Conservation (phyloP, 2,329 filamentous ascomycete genomes). For the Fusarium sp. region DNA sequence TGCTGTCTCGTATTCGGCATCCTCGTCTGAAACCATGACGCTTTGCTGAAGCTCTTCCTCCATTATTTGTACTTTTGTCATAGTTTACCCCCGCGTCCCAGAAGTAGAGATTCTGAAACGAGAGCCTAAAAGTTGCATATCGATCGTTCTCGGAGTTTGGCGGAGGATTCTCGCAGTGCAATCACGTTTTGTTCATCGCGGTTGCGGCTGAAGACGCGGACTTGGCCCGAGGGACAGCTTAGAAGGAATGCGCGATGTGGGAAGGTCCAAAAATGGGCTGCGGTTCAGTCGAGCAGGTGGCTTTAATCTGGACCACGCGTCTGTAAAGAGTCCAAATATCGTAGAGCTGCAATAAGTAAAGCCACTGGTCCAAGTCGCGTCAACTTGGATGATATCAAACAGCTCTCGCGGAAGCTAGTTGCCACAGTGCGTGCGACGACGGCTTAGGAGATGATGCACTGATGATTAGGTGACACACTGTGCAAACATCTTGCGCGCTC, state of each 20-base stretch:
- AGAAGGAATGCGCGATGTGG: constrained; percentile 10
- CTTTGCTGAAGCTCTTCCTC: constrained; percentile 71
- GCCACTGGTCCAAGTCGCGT: constrained; percentile 44
- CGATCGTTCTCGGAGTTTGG: constrained; percentile 41
- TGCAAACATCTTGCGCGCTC: not conserved
- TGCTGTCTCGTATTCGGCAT: constrained; percentile 58
- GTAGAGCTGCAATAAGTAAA: constrained; percentile 28
- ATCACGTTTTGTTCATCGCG: constrained; percentile 47
- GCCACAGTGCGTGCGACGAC: constrained; percentile 49
- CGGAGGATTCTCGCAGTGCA: constrained; percentile 41
- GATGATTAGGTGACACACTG: constrained; percentile 13
- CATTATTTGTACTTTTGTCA: constrained; percentile 67
- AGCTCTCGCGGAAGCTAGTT: constrained; percentile 47
- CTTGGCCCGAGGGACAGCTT: constrained; percentile 30
- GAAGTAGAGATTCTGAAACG: constrained; percentile 32
- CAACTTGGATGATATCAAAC: constrained; percentile 41
- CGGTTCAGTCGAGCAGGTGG: not conserved
- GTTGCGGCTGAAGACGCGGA: constrained; percentile 40
- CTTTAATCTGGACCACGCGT: constrained; percentile 20
- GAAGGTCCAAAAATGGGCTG: constrained; percentile 5
- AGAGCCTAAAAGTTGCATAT: constrained; percentile 50
- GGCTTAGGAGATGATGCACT: constrained; percentile 1
- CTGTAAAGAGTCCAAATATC: constrained; percentile 16
- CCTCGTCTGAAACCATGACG: constrained; percentile 65
- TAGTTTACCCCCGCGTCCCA: constrained; percentile 52